phyloP scores from a whole-genome alignment of 192 early-diverging fungal genomes.

The Gryganskiella cystojenkinii region DNA sequence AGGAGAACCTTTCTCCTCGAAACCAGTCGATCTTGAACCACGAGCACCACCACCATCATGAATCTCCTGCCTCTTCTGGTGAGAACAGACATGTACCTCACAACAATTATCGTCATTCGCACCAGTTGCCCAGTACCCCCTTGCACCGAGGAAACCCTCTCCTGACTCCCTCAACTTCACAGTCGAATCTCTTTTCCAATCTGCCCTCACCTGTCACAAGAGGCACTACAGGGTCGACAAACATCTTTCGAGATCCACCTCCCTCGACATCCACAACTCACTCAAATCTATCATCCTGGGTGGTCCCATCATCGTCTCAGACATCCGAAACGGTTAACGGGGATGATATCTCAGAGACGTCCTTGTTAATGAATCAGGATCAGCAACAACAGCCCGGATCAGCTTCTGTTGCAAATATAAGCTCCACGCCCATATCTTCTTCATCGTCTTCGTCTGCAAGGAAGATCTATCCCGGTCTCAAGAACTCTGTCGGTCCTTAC shows the following conservation, averaged over 20 bases:
- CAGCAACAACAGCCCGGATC: conserved; percentile 16
- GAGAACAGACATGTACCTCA: background rate
- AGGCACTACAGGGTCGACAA: conserved; percentile 1
- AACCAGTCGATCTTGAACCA: background rate
- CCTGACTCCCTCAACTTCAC: conserved; percentile 42
- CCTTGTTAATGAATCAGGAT: background rate
- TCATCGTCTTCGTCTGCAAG: conserved; percentile 4
- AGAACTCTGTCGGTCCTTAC: conserved; percentile 46
- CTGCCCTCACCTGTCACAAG: conserved; percentile 39
- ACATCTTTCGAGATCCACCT: conserved; percentile 30
- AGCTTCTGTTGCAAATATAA: background rate
- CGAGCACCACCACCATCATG: too few species aligned
- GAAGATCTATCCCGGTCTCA: conserved; percentile 49
- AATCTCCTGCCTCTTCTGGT: conserved; percentile 9
- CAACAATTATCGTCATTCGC: conserved; percentile 20
- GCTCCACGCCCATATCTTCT: background rate
- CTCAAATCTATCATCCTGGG: conserved; percentile 12
- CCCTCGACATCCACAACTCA: background rate
- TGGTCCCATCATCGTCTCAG: conserved; percentile 17
- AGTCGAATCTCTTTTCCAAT: conserved; percentile 39
- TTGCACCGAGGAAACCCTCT: conserved; percentile 21
- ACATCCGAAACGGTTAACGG: background rate
- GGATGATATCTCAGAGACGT: conserved; percentile 23
- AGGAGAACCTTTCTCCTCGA: conserved; percentile 10
- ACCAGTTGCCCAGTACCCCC: background rate